Evolutionary conservation across 257 asterid species (phyloP).

Genomic region (Solanum etuberosum): DNA sequence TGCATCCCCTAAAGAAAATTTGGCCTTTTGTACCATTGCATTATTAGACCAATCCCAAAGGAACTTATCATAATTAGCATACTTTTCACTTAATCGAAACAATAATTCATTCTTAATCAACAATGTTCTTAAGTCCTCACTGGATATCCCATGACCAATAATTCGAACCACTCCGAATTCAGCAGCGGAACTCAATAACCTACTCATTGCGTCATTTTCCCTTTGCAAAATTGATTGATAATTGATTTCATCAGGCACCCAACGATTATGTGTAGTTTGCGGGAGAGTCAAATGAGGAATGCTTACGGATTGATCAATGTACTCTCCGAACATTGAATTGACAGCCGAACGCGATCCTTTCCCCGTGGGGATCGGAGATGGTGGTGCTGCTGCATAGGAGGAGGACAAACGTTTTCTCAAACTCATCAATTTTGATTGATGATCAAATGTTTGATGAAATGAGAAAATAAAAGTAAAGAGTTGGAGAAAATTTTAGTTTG

Average conservation of each 20-base stretch:
- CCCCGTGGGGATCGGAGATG: constrained; percentile 20
- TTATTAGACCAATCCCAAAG: constrained; percentile 18
- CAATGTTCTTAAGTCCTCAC: constrained; percentile 25
- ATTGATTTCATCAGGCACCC: constrained; percentile 18
- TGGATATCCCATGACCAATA: constrained; percentile 31
- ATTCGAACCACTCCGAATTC: constrained; percentile 30
- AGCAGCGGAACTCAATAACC: constrained; percentile 24
- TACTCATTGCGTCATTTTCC: constrained; percentile 10
- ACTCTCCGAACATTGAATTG: constrained; percentile 1
- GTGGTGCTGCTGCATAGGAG: background rate
- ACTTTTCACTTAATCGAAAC: constrained; percentile 20
- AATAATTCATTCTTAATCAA: constrained; percentile 25
- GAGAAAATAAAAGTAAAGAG: background rate
- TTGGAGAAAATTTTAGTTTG: background rate
- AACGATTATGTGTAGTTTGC: constrained; percentile 1
- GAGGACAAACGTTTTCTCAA: background rate
- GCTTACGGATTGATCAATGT: constrained; percentile 7
- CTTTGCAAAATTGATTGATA: constrained; percentile 13
- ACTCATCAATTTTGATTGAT: background rate
- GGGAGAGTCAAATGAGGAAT: constrained; percentile 46
- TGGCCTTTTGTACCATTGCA: constrained; percentile 13
- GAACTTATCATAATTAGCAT: constrained; percentile 35
- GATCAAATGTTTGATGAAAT: background rate
- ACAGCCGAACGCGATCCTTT: constrained; percentile 14
- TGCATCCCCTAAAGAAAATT: constrained; percentile 21